Evolutionary conservation across 495 filamentous ascomycete genomes (phyloP).

Genomic region (Cercophora samala): DNA sequence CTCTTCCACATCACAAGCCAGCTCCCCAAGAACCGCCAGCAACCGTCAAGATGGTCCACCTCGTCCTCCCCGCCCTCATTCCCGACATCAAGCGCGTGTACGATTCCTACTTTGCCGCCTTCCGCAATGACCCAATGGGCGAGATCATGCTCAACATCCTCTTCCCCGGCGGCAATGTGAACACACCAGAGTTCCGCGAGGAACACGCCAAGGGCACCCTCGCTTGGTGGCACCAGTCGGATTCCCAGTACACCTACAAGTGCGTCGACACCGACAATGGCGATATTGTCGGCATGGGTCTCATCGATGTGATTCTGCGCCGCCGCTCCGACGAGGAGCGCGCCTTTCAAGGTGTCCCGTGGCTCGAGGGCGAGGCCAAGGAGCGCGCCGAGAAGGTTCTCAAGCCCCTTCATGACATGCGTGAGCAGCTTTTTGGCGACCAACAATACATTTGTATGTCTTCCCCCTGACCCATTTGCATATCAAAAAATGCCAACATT

Average conservation of each 20-base stretch:
- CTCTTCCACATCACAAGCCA: neutral
- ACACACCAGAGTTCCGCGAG: slow-evolving; percentile 29
- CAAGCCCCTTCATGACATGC: slow-evolving; percentile 29
- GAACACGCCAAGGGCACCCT: slow-evolving; percentile 33
- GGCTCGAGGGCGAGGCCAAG: slow-evolving; percentile 29
- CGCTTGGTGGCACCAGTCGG: slow-evolving; percentile 30
- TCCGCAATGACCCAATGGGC: slow-evolving; percentile 31
- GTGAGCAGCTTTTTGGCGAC: slow-evolving; percentile 31
- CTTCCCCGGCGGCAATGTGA: slow-evolving; percentile 28
- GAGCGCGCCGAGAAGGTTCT: slow-evolving; percentile 33
- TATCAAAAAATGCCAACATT: neutral
- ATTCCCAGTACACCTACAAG: slow-evolving; percentile 38
- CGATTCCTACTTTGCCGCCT: slow-evolving; percentile 39
- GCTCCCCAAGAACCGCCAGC: neutral
- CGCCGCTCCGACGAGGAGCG: slow-evolving; percentile 29
- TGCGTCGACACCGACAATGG: slow-evolving; percentile 35
- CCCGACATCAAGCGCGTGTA: slow-evolving; percentile 38
- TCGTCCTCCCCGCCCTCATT: slow-evolving; percentile 36
- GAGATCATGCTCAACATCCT: slow-evolving; percentile 35
- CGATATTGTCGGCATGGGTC: slow-evolving; percentile 34
- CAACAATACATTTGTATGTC: slow-evolving; percentile 30
- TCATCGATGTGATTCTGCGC: slow-evolving; percentile 28
- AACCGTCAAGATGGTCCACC: slow-evolving; percentile 28
- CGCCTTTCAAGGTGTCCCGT: slow-evolving; percentile 31
- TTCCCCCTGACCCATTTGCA: neutral